These are phyloP conservation scores for Nemania sp. DNA, from an alignment of 2,329 filamentous ascomycete species.

Conservation along the genomic window DNA sequence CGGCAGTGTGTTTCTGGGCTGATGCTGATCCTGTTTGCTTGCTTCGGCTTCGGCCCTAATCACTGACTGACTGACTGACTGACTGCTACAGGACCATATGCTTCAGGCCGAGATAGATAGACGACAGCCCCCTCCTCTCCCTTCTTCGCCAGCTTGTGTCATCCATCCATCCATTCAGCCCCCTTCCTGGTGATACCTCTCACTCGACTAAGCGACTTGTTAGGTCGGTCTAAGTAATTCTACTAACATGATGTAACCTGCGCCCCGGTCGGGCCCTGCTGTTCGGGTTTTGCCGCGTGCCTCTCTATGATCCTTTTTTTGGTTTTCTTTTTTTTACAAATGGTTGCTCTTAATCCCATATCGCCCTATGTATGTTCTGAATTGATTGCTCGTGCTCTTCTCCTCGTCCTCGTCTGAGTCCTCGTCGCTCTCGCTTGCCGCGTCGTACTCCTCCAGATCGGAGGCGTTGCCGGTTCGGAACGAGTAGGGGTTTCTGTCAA, in stretches of 20 bases:
- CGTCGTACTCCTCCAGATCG: conserved; percentile 59
- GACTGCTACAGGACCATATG: background rate
- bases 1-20: background rate
- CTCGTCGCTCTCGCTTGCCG: conserved; percentile 44
- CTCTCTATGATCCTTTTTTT: conserved; percentile 1
- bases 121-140: background rate
- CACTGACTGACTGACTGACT: too few species aligned
- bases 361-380: conserved; percentile 45
- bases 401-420: conserved; percentile 42
- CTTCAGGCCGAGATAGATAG: conserved; percentile 14
- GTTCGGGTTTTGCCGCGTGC: conserved; percentile 26
- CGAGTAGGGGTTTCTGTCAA: conserved; percentile 58
- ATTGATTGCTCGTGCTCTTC: conserved; percentile 26
- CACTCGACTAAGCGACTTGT: background rate
- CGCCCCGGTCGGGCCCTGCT: background rate
- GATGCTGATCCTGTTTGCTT: conserved; percentile 7
- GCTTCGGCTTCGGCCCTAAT: conserved; percentile 6
- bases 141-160: too few species aligned
- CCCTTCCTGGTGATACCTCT: background rate
- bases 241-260: conserved; percentile 6
- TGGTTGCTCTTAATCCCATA: conserved; percentile 43
- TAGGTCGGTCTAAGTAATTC: background rate
- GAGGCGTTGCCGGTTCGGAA: conserved; percentile 59
- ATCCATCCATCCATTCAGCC: background rate
- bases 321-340: conserved; percentile 30